Evolutionary conservation across 2,329 filamentous ascomycete species (phyloP), one percentile per base, ranked within the genome.

Genomic region (Xylariaceae sp.): DNA sequence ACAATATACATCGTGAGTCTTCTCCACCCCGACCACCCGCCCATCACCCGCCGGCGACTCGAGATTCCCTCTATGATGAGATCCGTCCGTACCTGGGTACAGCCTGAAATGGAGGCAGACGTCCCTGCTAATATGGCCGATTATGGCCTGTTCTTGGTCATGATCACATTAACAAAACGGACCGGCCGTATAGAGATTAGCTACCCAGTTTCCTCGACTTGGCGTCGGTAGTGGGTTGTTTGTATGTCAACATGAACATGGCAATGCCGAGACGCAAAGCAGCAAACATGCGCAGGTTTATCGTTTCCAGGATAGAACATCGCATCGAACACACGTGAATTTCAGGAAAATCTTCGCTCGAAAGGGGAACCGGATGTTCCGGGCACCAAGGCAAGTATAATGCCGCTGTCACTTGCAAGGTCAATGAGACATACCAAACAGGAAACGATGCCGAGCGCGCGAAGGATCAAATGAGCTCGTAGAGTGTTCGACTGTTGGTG

Each of bases 11-110:
- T 65, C 67, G 66, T 65, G 64, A 64, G 17, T 61, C 66, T 58
- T 67, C 62, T 66, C 67, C 68, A 63, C 66, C 66, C 67, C 68
- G 69, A 70, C 65, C 68, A 70, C 48, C 62, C 61, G 56, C 55
- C 55, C 57, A 55, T 64, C 63, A 65, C 62, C n/a, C n/a, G n/a
- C n/a, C 65, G 63, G 61, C 62, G 64, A 58, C 55, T 58, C n/a
- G 54, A 59, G 55, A 18, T 64, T 67, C 54, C 61, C 23, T 48
- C 50, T 58, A 53, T 41, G 48, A 52, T 47, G 15, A 11, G 17
- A 18, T 18, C 17, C 17, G 17, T 23, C 23, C 23, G 23, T 5
- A 30, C 23, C 50, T 18, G 53, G 52, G 53, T 65, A 66, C 58
- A 68, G 67, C 66, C 67, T 62, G 58, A 61, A 61, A 52, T 50